Percentiles rank a stretch among this genome's conserved stretches.
These are phyloP conservation scores for Rubroboletus pulcherrimus DNA, from an alignment of 768 basidiomycete species.

Conservation along the genomic window DNA sequence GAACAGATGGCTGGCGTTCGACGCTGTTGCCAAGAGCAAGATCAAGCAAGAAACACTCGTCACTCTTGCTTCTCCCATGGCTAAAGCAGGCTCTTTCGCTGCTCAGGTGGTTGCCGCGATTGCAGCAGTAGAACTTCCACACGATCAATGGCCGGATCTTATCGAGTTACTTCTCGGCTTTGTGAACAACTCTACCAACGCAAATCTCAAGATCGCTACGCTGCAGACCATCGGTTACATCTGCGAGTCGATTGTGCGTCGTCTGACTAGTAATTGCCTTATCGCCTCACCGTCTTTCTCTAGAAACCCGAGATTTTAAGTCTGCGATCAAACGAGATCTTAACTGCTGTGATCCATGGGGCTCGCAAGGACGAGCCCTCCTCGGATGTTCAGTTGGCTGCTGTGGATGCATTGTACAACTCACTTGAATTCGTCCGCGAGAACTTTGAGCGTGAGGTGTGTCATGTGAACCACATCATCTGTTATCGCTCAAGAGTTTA, in stretches of 20 bases:
- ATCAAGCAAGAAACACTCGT: conserved; percentile 86
- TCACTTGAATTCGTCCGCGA: conserved; percentile 96
- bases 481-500: conserved; percentile 2
- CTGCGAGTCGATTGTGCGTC: conserved; percentile 91
- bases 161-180: conserved; percentile 86
- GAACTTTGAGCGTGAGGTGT: conserved; percentile 95
- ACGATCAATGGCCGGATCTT: conserved; percentile 84
- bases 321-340: conserved; percentile 90
- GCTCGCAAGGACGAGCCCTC: conserved; percentile 95
- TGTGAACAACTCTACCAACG: conserved; percentile 69
- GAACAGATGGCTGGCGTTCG: conserved; percentile 79
- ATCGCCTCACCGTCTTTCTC: conserved; percentile 2
- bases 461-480: conserved; percentile 23
- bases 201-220: conserved; percentile 78
- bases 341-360: conserved; percentile 97
- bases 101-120: conserved; percentile 94
- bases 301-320: conserved; percentile 93
- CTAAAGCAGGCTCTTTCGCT: conserved; percentile 79
- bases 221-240: conserved; percentile 96
- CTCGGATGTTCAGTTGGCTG: conserved; percentile 86
- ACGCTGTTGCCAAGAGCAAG: conserved; percentile 62
- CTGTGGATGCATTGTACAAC: conserved; percentile 89
- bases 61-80: conserved; percentile 69
- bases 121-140: conserved; percentile 88
- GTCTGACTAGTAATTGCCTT: conserved; percentile 1